phyloP scores from a whole-genome alignment of 371 early-diverging fungal species.

The Lichtheimia corymbifera region DNA sequence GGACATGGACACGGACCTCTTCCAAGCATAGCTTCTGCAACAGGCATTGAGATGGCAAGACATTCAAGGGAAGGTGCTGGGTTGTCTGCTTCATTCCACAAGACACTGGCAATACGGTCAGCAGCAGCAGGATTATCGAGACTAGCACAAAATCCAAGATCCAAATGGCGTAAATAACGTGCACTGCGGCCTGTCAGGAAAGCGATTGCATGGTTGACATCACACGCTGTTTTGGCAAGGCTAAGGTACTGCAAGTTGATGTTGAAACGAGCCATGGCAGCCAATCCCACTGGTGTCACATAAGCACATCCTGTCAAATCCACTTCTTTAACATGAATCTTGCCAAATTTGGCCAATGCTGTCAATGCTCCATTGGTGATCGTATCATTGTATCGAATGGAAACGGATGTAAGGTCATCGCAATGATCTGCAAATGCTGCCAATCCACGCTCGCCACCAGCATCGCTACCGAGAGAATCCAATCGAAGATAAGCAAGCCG shows the following conservation, averaged over 20 bases:
- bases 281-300: conserved; percentile 23
- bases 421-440: conserved; percentile 33
- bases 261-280: conserved; percentile 23
- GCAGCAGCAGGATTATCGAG: conserved; percentile 1
- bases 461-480: conserved; percentile 15
- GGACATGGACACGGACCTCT: background rate
- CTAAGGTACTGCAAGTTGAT: conserved; percentile 21
- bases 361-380: conserved; percentile 28
- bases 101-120: conserved; percentile 8
- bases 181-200: conserved; percentile 13
- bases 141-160: conserved; percentile 15
- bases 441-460: conserved; percentile 25
- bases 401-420: conserved; percentile 22
- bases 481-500: conserved; percentile 16
- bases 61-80: conserved; percentile 9
- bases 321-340: conserved; percentile 25
- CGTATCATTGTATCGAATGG: conserved; percentile 16
- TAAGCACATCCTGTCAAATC: conserved; percentile 32
- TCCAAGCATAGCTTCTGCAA: conserved; percentile 8
- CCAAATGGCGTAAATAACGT: conserved; percentile 17
- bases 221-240: conserved; percentile 12
- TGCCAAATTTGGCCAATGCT: conserved; percentile 35
- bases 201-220: background rate
- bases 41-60: conserved; percentile 19
- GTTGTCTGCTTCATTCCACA: background rate